Percentiles rank a stretch among this genome's conserved stretches.
Conservation (phyloP, 108 stramenopile species). For the Bacterosira constricta region DNA sequence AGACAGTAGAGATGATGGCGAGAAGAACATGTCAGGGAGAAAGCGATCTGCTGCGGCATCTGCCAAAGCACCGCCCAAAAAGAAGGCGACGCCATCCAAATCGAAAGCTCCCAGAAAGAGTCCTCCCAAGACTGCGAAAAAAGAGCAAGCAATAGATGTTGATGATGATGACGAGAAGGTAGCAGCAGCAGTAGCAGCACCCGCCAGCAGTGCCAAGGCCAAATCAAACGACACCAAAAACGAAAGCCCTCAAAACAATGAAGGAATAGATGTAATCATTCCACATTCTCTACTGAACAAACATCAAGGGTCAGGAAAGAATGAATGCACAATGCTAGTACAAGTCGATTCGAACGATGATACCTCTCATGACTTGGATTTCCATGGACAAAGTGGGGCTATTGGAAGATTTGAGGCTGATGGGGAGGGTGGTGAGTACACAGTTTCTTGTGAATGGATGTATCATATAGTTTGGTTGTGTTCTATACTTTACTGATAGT, state of each 20-base stretch:
- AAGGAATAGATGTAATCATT: conserved; percentile 42
- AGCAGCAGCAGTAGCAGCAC: not conserved
- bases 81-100: too few species aligned
- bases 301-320: conserved; percentile 16
- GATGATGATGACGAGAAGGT: not conserved
- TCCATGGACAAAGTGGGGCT: conserved; percentile 74
- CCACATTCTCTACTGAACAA: conserved; percentile 38
- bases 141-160: not conserved
- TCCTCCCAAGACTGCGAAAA: too few species aligned
- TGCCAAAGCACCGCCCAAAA: too few species aligned
- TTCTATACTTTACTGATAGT: too few species aligned
- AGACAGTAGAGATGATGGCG: not conserved
- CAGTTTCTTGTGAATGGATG: not conserved
- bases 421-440: conserved; percentile 45
- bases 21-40: too few species aligned
- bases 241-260: not conserved
- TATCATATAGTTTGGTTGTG: not conserved
- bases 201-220: not conserved
- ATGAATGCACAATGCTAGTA: conserved; percentile 69
- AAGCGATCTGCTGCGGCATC: too few species aligned
- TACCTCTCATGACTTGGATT: conserved; percentile 46
- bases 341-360: conserved; percentile 70
- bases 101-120: too few species aligned
- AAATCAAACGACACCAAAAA: not conserved
- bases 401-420: conserved; percentile 81